phyloP scores from a whole-genome alignment of 805 yeast species.

The Millerozyma acaciae region DNA sequence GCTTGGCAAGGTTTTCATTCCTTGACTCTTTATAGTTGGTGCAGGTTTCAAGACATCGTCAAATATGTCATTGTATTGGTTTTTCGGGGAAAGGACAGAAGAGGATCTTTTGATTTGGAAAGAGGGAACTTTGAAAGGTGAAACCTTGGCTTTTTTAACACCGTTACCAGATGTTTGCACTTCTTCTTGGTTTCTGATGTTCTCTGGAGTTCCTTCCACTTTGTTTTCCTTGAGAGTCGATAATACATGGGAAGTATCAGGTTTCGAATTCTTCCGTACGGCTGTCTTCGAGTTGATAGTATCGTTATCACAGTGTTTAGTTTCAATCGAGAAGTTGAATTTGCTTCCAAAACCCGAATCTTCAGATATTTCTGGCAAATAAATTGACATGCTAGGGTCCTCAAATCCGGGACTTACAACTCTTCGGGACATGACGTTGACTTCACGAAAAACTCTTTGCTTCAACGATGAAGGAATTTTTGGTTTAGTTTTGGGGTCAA shows the following conservation, averaged over 20 bases:
- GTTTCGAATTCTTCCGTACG: background rate
- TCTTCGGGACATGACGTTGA: slow-evolving; percentile 39
- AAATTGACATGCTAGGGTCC: slow-evolving; percentile 37
- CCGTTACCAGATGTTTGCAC: too few species aligned
- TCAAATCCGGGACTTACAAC: slow-evolving; percentile 41
- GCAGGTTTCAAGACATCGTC: slow-evolving; percentile 18
- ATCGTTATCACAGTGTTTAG: too few species aligned
- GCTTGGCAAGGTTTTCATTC: slow-evolving; percentile 48
- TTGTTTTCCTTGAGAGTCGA: too few species aligned
- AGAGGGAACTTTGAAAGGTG: slow-evolving; percentile 39
- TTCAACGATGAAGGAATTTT: slow-evolving; percentile 25
- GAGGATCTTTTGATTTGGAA: slow-evolving; percentile 37
- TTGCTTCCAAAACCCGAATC: slow-evolving; percentile 48
- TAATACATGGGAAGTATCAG: too few species aligned
- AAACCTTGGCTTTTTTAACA: slow-evolving; percentile 6
- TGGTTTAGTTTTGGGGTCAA: slow-evolving; percentile 13
- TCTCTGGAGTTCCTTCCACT: background rate
- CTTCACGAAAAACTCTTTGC: slow-evolving; percentile 34
- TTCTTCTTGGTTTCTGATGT: slow-evolving; percentile 6
- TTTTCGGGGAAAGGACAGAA: slow-evolving; percentile 33
- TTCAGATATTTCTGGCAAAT: slow-evolving; percentile 45
- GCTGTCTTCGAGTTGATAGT: background rate
- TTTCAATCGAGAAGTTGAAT: slow-evolving; percentile 31
- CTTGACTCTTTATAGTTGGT: slow-evolving; percentile 41
- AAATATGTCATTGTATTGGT: slow-evolving; percentile 37